Conservation (phyloP, 1,139 yeast genomes). For the Candida sanyaensis region DNA sequence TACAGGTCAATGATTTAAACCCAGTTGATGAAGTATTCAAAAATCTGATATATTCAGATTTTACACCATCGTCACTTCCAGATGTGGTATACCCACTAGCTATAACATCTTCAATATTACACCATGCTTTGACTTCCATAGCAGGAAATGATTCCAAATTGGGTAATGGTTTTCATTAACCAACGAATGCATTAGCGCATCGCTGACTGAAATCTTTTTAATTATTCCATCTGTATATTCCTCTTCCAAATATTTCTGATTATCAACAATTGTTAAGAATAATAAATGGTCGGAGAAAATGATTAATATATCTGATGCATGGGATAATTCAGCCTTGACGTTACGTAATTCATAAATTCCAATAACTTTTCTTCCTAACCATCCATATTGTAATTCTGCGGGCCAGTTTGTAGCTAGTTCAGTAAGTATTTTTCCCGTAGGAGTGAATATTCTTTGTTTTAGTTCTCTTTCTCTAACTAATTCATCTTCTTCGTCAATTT, state of each 20-base stretch:
- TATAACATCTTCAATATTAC: constrained; percentile 56
- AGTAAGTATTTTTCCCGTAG: constrained; percentile 84
- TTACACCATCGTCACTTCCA: constrained; percentile 16
- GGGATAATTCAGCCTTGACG: constrained; percentile 28
- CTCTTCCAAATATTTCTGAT: constrained; percentile 30
- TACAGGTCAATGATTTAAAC: constrained; percentile 18
- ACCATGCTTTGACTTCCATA: constrained; percentile 70
- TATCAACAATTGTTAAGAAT: constrained; percentile 55
- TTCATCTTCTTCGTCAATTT: constrained; percentile 22
- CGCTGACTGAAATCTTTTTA: constrained; percentile 67
- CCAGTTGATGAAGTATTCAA: constrained; percentile 26
- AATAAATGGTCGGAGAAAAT: constrained; percentile 80
- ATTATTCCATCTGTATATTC: constrained; percentile 22
- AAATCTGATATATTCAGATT: constrained; percentile 27
- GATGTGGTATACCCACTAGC: constrained; percentile 45
- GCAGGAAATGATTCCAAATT: constrained; percentile 55
- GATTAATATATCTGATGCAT: constrained; percentile 57
- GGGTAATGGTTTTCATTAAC: constrained; percentile 79
- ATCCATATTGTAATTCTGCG: constrained; percentile 78
- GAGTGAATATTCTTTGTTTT: constrained; percentile 75
- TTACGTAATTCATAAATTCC: constrained; percentile 66
- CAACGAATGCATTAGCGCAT: constrained; percentile 84
- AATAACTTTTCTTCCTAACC: constrained; percentile 84
- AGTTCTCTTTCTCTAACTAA: constrained; percentile 35
- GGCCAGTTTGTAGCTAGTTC: constrained; percentile 91